phyloP scores from a whole-genome alignment of 495 filamentous ascomycete genomes.

The Tetracladium marchalianum region DNA sequence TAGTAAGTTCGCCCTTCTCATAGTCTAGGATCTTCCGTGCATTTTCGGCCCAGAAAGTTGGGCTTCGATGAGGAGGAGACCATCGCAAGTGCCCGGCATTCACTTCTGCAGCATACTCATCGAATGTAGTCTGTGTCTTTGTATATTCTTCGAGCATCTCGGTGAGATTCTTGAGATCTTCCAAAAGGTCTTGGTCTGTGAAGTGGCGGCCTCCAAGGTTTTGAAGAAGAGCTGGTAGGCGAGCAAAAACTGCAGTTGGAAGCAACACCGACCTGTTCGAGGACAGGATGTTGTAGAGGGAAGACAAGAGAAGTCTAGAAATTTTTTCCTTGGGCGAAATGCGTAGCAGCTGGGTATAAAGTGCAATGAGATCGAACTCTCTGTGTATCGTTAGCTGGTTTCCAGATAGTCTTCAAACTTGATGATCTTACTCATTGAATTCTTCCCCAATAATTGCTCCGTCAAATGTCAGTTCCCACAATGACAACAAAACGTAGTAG shows the following conservation, averaged over 20 bases:
- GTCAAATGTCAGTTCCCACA: slow-evolving; percentile 97
- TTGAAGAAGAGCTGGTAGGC: slow-evolving; percentile 69
- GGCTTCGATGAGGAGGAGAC: slow-evolving; percentile 89
- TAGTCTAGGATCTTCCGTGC: slow-evolving; percentile 86
- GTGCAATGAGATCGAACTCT: slow-evolving; percentile 82
- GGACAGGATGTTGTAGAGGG: slow-evolving; percentile 75
- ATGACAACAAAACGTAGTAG: slow-evolving; percentile 83
- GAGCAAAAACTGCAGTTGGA: slow-evolving; percentile 69
- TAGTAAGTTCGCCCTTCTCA: slow-evolving; percentile 65
- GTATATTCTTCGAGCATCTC: slow-evolving; percentile 87
- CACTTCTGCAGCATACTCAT: slow-evolving; percentile 87
- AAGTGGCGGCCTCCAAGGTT: slow-evolving; percentile 77
- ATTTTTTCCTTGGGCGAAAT: slow-evolving; percentile 97
- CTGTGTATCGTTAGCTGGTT: slow-evolving; percentile 29
- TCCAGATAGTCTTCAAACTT: background rate
- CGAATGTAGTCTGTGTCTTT: slow-evolving; percentile 93
- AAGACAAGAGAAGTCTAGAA: slow-evolving; percentile 81
- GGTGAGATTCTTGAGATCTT: slow-evolving; percentile 67
- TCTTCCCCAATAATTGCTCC: slow-evolving; percentile 73
- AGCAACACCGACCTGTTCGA: slow-evolving; percentile 69
- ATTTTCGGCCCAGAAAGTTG: slow-evolving; percentile 90
- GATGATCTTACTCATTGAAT: slow-evolving; percentile 60
- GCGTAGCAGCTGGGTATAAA: slow-evolving; percentile 82
- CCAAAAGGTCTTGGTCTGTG: slow-evolving; percentile 78
- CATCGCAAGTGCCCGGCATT: slow-evolving; percentile 84